Conservation (phyloP, 75 land plant genomes). For the Sequoia sempervirens region DNA sequence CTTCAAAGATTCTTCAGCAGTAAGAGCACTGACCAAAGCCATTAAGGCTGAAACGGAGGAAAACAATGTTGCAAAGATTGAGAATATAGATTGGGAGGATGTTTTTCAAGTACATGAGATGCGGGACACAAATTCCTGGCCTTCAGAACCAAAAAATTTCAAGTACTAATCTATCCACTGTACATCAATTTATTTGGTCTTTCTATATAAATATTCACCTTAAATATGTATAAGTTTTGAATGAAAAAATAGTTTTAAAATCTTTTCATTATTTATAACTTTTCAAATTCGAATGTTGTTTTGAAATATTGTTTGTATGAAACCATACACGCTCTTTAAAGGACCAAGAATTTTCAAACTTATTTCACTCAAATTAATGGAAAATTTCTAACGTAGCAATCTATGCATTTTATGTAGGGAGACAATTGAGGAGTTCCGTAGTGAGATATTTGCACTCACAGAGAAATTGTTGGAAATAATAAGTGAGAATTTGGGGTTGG, state of each 20-base stretch:
- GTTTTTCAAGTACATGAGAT: not conserved
- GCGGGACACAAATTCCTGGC: not conserved
- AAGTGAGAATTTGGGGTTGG: conserved; percentile 9
- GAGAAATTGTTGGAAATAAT: conserved; percentile 46
- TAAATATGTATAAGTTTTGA: too few relatives aligned
- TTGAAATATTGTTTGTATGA: too few relatives aligned
- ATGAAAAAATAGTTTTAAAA: too few relatives aligned
- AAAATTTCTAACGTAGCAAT: not conserved
- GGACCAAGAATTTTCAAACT: too few relatives aligned
- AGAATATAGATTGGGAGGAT: conserved; percentile 7
- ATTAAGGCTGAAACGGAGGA: not conserved
- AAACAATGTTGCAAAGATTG: conserved; percentile 13
- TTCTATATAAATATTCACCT: too few relatives aligned
- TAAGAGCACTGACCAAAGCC: not conserved
- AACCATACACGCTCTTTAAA: too few relatives aligned
- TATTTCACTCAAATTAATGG: too few relatives aligned
- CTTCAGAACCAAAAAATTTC: not conserved
- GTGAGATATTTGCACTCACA: conserved; percentile 29
- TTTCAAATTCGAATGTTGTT: too few relatives aligned
- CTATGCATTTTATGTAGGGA: conserved; percentile 8
- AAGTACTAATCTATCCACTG: not conserved
- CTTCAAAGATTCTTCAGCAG: not conserved
- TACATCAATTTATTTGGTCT: too few relatives aligned
- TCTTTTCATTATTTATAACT: too few relatives aligned
- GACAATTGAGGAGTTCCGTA: conserved; percentile 38